phyloP scores from a whole-genome alignment of 805 yeast species.

The Pichia manshurica region DNA sequence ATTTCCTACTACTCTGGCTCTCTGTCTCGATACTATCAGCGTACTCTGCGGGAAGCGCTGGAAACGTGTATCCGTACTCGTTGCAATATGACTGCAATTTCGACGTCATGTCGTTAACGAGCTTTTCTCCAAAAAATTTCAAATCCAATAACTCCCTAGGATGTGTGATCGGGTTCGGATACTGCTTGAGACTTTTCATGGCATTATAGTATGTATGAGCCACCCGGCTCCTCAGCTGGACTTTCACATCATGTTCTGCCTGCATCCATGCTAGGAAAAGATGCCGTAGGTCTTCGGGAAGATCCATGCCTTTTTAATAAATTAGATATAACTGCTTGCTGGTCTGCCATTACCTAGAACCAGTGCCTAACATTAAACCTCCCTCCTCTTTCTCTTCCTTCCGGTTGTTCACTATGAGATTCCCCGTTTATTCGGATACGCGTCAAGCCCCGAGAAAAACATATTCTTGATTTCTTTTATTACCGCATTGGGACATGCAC shows the following conservation, averaged over 20 bases:
- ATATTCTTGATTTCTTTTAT: too few relatives aligned
- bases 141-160: conserved; percentile 57
- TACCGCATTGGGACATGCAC: too few relatives aligned
- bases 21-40: neutral
- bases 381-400: too few relatives aligned
- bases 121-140: conserved; percentile 67
- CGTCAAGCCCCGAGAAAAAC: too few relatives aligned
- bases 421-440: too few relatives aligned
- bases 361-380: too few relatives aligned
- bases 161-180: conserved; percentile 40
- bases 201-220: conserved; percentile 54
- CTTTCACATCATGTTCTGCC: conserved; percentile 35
- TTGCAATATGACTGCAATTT: conserved; percentile 50
- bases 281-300: conserved; percentile 44
- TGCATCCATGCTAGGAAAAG: conserved; percentile 56
- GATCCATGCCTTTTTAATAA: conserved; percentile 28
- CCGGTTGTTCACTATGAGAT: too few relatives aligned
- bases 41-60: conserved; percentile 23
- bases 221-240: conserved; percentile 16
- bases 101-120: conserved; percentile 45
- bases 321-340: too few relatives aligned
- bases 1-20: neutral
- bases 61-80: conserved; percentile 43
- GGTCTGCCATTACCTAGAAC: too few relatives aligned
- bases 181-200: conserved; percentile 40